Percentiles rank a stretch among this genome's conserved stretches.
These are phyloP conservation scores for Puya raimondii DNA, from an alignment of 176 grass and related monocot genomes.

Conservation along the genomic window DNA sequence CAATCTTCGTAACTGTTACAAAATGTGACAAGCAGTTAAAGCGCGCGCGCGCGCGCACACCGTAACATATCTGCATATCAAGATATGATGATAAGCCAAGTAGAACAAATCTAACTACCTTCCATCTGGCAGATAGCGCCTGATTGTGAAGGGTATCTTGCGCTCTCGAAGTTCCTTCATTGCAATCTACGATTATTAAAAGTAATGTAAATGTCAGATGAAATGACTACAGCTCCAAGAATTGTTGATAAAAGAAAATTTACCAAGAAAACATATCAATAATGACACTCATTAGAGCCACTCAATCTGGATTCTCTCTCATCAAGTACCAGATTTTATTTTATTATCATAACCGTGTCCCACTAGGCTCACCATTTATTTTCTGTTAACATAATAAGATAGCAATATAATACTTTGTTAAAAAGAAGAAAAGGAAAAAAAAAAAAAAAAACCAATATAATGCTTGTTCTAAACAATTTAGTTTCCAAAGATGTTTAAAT, in stretches of 20 bases:
- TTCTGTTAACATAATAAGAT: no score
- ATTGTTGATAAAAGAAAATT: background rate
- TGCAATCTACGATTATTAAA: conserved; percentile 45
- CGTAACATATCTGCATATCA: background rate
- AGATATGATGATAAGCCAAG: background rate
- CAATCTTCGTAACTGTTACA: conserved; percentile 63
- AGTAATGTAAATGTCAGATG: background rate
- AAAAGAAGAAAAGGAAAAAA: no score
- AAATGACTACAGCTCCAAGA: background rate
- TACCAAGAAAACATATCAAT: background rate
- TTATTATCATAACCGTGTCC: no score
- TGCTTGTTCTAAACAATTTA: no score
- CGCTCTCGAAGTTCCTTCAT: conserved; percentile 74
- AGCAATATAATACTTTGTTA: no score
- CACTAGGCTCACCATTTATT: no score
- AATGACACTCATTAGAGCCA: no score
- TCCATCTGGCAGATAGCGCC: conserved; percentile 76
- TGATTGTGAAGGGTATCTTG: conserved; percentile 90
- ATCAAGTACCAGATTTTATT: no score
- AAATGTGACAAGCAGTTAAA: background rate
- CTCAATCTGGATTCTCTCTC: no score
- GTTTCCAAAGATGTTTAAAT: no score
- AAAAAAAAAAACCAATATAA: no score
- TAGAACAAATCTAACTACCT: conserved; percentile 29
- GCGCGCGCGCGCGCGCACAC: background rate